Evolutionary conservation across 257 asterid species (phyloP).

Genomic region (Petrea volubilis): DNA sequence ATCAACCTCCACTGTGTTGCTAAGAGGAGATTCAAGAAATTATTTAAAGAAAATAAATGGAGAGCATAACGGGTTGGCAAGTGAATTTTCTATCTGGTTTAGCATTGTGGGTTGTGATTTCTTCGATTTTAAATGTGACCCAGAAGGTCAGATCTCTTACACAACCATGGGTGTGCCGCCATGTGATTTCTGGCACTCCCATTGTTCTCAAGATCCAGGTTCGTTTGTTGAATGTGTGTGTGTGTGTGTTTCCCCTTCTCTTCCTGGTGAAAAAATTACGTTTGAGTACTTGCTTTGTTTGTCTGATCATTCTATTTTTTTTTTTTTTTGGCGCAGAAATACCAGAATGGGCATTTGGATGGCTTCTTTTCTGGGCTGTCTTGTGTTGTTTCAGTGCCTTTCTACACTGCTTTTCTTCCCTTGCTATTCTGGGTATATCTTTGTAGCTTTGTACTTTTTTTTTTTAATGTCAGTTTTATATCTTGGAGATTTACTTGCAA

Average conservation of each 20-base stretch:
- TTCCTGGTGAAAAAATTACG: background rate
- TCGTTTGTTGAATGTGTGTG: conserved; percentile 15
- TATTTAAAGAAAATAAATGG: conserved; percentile 42
- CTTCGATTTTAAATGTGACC: conserved; percentile 69
- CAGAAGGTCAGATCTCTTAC: conserved; percentile 70
- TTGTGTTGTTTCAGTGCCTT: conserved; percentile 94
- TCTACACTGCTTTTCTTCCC: conserved; percentile 93
- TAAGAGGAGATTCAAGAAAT: too few species aligned
- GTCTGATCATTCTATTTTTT: background rate
- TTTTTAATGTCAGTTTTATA: too few species aligned
- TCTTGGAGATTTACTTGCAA: too few species aligned
- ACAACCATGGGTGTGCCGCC: conserved; percentile 70
- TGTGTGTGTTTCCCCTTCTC: too few species aligned
- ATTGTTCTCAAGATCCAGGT: conserved; percentile 83
- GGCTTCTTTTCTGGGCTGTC: conserved; percentile 78
- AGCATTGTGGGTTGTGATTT: conserved; percentile 65
- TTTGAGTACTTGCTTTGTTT: background rate
- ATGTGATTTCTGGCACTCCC: conserved; percentile 60
- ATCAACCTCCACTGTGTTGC: too few species aligned
- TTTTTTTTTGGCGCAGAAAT: conserved; percentile 56
- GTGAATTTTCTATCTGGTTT: conserved; percentile 55
- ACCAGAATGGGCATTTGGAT: conserved; percentile 64
- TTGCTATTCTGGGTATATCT: conserved; percentile 90
- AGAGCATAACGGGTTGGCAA: conserved; percentile 59
- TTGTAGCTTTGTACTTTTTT: too few species aligned